Evolutionary conservation across 2,329 filamentous ascomycete genomes (phyloP), one percentile per base, ranked within the genome.

Genomic region (Remersonia thermophila): DNA sequence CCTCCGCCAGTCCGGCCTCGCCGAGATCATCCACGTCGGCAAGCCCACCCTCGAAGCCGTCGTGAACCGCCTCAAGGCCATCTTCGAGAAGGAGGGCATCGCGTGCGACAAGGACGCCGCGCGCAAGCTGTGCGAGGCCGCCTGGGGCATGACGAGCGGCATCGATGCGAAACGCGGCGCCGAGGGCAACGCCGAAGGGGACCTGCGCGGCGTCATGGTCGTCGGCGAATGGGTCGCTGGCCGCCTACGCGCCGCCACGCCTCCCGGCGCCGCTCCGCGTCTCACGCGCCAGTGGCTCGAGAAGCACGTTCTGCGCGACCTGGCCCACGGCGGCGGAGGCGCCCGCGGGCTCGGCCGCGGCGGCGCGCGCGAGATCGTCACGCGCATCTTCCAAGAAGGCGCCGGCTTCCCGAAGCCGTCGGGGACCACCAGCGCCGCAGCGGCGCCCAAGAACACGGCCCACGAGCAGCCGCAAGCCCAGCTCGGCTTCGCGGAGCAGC

Each of bases 31-130:
- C 15, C 86, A 93, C 52, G 80, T 94, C 25, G 83, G 89, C 32
- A 91, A 91, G 49, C 86, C 91, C 2, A 78, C 83, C 0, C 62
- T 96, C 8, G 87, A 93, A 43, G 81, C 86, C 33, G 84, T 96
- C 3, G 79, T 93, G 3, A 67, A 71, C 7, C 77, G 91, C 11
- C 69, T 96, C 51, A 87, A 87, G 54, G 63, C 66, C 2, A 80
- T 98, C 0, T 95, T 98, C 47, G 77, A 83, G 40, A 87, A 81
- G 47, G 91, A 98, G 60, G 83, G 83, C 2, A 83, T 98, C 12
- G 72, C 78, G 0, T 91, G 83, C 46, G 91, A 98, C 49, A 80
- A 77, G 40, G 91, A 96, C 51, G 91, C 85, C 1, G 84, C 91
- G 4, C 73, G 91, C 45, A 81, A 83, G 51, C 61, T 93, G 1